Evolutionary conservation across 2,329 filamentous ascomycete genomes (phyloP).

Genomic region (Aspergillus luchuensis): DNA sequence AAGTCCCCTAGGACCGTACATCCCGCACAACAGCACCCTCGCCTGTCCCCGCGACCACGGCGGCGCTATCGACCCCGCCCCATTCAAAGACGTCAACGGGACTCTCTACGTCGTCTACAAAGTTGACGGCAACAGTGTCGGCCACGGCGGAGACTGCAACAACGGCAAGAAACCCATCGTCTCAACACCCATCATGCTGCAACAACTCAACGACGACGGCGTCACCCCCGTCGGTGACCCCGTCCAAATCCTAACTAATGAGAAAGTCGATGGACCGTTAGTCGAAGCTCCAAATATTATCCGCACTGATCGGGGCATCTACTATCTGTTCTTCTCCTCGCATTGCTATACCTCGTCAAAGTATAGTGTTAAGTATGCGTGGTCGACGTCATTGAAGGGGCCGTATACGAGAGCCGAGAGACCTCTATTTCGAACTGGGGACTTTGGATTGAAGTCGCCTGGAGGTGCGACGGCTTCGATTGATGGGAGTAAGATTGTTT

Average conservation of each 20-base stretch:
- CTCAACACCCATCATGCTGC: conserved; percentile 41
- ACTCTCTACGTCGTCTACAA: conserved; percentile 64
- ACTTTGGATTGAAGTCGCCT: conserved; percentile 28
- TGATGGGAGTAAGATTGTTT: conserved; percentile 32
- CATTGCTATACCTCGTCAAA: conserved; percentile 57
- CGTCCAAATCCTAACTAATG: conserved; percentile 61
- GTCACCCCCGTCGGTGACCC: conserved; percentile 53
- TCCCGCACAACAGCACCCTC: conserved; percentile 49
- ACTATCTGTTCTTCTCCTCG: conserved; percentile 63
- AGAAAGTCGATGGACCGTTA: conserved; percentile 62
- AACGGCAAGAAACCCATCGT: conserved; percentile 41
- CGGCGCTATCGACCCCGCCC: conserved; percentile 64
- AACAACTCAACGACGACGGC: conserved; percentile 48
- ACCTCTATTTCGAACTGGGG: conserved; percentile 37
- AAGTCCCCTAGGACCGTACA: conserved; percentile 48
- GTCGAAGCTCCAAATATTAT: conserved; percentile 61
- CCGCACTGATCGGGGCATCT: conserved; percentile 42
- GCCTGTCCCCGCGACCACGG: conserved; percentile 56
- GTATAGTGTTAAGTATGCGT: conserved; percentile 63
- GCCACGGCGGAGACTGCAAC: conserved; percentile 47
- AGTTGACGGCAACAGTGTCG: conserved; percentile 61
- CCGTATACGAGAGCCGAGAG: conserved; percentile 37
- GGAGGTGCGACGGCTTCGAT: conserved; percentile 30
- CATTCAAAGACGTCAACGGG: conserved; percentile 58
- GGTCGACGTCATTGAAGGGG: conserved; percentile 40